Evolutionary conservation across 2,329 filamentous ascomycete genomes (phyloP).

Genomic region (Rutstroemia sp.): DNA sequence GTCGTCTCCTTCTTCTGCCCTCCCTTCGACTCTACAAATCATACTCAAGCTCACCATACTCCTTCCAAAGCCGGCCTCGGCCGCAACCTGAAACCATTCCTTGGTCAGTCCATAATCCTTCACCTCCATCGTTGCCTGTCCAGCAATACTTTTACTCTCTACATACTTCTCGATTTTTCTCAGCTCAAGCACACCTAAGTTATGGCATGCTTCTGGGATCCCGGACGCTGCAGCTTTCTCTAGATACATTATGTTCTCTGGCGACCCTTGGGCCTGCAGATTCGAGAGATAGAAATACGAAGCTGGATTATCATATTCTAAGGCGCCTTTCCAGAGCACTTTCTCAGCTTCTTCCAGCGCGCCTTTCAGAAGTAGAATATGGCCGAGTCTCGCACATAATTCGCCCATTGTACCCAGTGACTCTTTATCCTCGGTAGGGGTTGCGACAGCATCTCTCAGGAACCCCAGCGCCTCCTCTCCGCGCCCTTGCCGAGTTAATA

Average conservation of each 20-base stretch:
- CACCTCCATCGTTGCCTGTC: slow-evolving; percentile 1
- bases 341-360: slow-evolving; percentile 16
- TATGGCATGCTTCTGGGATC: slow-evolving; percentile 25
- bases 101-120: slow-evolving; percentile 23
- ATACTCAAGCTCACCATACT: slow-evolving; percentile 26
- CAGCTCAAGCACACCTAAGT: slow-evolving; percentile 24
- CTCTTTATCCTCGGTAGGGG: slow-evolving; percentile 15
- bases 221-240: slow-evolving; percentile 27
- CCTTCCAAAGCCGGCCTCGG: slow-evolving; percentile 19
- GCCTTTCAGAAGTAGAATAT: slow-evolving; percentile 14
- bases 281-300: slow-evolving; percentile 28
- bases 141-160: not conserved
- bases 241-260: slow-evolving; percentile 20
- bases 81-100: slow-evolving; percentile 27
- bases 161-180: slow-evolving; percentile 10
- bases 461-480: slow-evolving; percentile 20
- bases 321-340: slow-evolving; percentile 25
- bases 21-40: slow-evolving; percentile 20
- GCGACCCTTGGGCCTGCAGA: slow-evolving; percentile 13
- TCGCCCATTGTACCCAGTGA: slow-evolving; percentile 13
- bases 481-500: slow-evolving; percentile 15
- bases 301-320: slow-evolving; percentile 24
- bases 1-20: slow-evolving; percentile 13
- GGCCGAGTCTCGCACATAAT: slow-evolving; percentile 11
- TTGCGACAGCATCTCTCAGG: slow-evolving; percentile 20